phyloP scores from a whole-genome alignment of 768 basidiomycete genomes.

The Phlegmacium glaucopus region DNA sequence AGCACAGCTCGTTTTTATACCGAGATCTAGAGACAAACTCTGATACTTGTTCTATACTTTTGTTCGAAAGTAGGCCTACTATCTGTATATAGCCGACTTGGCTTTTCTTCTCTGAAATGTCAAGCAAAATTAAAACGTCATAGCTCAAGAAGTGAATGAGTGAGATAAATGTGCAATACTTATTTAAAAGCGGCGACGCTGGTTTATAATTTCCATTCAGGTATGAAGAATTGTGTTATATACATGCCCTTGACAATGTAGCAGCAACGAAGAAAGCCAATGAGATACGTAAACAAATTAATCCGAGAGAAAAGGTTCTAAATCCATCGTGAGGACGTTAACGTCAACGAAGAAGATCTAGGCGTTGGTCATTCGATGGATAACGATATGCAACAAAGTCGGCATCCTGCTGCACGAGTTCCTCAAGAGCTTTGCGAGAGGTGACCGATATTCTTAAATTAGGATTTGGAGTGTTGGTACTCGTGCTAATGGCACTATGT shows the following conservation, averaged over 20 bases:
- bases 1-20: constrained; percentile 27
- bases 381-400: constrained; percentile 88
- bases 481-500: constrained; percentile 43
- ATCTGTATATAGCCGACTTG: not conserved
- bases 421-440: constrained; percentile 70
- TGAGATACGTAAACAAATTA: constrained; percentile 7
- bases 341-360: constrained; percentile 50
- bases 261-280: constrained; percentile 16
- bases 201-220: constrained; percentile 20
- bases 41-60: not conserved
- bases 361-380: constrained; percentile 70
- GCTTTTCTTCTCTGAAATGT: not conserved
- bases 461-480: constrained; percentile 28
- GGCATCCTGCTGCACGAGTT: constrained; percentile 78
- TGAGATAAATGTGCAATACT: constrained; percentile 14
- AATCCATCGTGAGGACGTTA: not conserved
- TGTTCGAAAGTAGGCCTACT: too few species aligned
- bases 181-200: constrained; percentile 6
- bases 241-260: constrained; percentile 18
- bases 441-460: constrained; percentile 53
- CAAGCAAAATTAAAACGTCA: constrained; percentile 1
- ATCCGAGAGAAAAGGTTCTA: constrained; percentile 9
- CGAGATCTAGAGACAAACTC: constrained; percentile 10
- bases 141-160: constrained; percentile 6
- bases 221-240: constrained; percentile 11